Evolutionary conservation across 164 flowering plant species (phyloP).

Genomic region (Stephania japonica): DNA sequence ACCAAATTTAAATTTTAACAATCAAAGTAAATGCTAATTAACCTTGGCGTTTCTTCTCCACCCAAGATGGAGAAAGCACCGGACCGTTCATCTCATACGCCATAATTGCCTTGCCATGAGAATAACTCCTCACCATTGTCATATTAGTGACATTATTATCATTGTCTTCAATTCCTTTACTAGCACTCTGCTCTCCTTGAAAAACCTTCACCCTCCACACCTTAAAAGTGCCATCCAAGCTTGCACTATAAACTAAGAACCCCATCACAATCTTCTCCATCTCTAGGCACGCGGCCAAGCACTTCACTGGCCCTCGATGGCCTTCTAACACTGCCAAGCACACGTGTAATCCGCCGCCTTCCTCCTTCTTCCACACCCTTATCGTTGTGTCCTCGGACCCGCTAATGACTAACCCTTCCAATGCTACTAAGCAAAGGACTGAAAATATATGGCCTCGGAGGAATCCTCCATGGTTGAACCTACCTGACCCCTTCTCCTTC

Average conservation of each 20-base stretch:
- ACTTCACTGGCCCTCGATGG: constrained; percentile 43
- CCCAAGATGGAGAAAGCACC: constrained; percentile 78
- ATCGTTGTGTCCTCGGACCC: constrained; percentile 50
- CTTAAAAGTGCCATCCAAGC: constrained; percentile 42
- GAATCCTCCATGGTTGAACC: constrained; percentile 35
- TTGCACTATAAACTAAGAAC: constrained; percentile 38
- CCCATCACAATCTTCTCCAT: constrained; percentile 27
- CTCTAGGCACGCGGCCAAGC: constrained; percentile 43
- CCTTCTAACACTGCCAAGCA: constrained; percentile 41
- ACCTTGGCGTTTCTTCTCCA: constrained; percentile 48
- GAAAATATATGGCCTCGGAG: constrained; percentile 35
- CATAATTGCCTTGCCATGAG: background rate
- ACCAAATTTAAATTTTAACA: background rate
- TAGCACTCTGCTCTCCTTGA: constrained; percentile 13
- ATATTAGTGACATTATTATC: too few relatives aligned
- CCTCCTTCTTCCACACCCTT: constrained; percentile 44
- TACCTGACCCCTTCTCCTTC: constrained; percentile 29
- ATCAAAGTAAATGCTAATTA: background rate
- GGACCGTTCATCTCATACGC: constrained; percentile 39
- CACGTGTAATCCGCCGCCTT: constrained; percentile 28
- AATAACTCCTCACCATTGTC: constrained; percentile 12
- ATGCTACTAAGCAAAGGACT: constrained; percentile 34
- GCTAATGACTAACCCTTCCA: constrained; percentile 30
- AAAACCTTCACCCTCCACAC: constrained; percentile 44
- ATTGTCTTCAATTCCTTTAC: constrained; percentile 8